Evolutionary conservation across 208 protist genomes (phyloP), one percentile per base, ranked within the genome.

Genomic region (Herpetomonas samuelpessoai): DNA sequence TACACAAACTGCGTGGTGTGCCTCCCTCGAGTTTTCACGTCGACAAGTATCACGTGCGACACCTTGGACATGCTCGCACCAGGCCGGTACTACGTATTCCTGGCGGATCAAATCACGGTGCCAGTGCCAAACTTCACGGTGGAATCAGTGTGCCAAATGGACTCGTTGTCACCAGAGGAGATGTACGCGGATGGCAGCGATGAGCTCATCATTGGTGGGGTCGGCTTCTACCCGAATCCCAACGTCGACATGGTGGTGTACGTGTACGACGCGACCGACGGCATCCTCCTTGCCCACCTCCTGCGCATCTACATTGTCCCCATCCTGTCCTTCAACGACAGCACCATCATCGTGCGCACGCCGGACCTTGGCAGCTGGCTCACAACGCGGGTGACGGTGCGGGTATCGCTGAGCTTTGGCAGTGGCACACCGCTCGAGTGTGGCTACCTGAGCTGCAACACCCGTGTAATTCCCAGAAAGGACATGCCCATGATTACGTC

Each of bases 151-250:
- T 35, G 59, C 24, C 19, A 9, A 0, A 35, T 81, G 10, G 21
- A 14, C n/a, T 0, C 44, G 7, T 31, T 60, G 38, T 7, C 2
- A 25, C 75, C 75, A 0, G 24, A 39, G 0, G 60, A 60, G 12
- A 35, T 73, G 14, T 81, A 81, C 55, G 61, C 66, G 22, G 71
- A 74, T 59, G 75, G 57, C 2, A 50, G 39, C 12, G 68, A 69
- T 19, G n/a, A 18, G 26, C 29, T 81, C 31, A 55, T 51, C 1
- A 25, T 77, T 10, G n/a, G 19, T 0, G 73, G 73, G 0, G 25
- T 9, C 31, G 57, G 53, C 57, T 78, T 78, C 25, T 44, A 44
- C 14, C 53, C 25, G 29, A 10, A 3, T 22, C 39, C 55, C 4
- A 19, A 9, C 16, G 22, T 19, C 4, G 44, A 48, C 16, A 48